Percentiles rank a stretch among this genome's conserved stretches.
These are phyloP conservation scores for Penicillium hordei DNA, from an alignment of 2,329 filamentous ascomycete genomes.

Conservation along the genomic window DNA sequence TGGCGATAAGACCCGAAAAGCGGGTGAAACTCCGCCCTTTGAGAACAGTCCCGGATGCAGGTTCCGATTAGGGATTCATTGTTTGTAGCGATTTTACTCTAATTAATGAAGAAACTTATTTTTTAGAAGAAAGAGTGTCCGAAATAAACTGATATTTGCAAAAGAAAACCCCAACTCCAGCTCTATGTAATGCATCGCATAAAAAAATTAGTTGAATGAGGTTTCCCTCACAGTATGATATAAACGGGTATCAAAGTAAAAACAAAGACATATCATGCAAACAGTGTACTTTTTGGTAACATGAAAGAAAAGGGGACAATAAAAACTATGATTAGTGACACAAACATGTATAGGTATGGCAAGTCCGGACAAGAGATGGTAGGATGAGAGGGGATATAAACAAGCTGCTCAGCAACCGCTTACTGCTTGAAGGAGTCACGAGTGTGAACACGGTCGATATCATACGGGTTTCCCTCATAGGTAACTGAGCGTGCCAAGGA, in stretches of 20 bases:
- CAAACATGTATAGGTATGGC: conserved; percentile 4
- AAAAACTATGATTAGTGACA: conserved; percentile 9
- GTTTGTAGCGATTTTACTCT: neutral
- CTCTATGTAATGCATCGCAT: conserved; percentile 3
- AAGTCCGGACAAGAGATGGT: neutral
- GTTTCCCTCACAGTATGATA: neutral
- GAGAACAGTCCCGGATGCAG: neutral
- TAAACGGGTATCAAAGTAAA: conserved; percentile 10
- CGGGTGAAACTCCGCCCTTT: conserved; percentile 1
- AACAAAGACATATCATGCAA: neutral
- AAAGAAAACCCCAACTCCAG: conserved; percentile 2
- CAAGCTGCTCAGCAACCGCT: neutral
- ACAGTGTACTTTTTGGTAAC: neutral
- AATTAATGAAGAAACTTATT: neutral
- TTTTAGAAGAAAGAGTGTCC: neutral
- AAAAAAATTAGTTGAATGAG: conserved; percentile 5
- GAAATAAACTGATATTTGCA: neutral
- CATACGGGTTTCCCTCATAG: conserved; percentile 48
- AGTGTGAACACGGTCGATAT: conserved; percentile 47
- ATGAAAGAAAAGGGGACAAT: neutral
- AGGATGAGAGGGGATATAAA: neutral
- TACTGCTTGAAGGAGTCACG: conserved; percentile 36
- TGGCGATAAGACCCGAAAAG: conserved; percentile 11
- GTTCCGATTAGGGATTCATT: neutral
- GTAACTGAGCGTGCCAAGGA: conserved; percentile 25